phyloP scores from a whole-genome alignment of 306 rosid species.

The Spatholobus suberectus region DNA sequence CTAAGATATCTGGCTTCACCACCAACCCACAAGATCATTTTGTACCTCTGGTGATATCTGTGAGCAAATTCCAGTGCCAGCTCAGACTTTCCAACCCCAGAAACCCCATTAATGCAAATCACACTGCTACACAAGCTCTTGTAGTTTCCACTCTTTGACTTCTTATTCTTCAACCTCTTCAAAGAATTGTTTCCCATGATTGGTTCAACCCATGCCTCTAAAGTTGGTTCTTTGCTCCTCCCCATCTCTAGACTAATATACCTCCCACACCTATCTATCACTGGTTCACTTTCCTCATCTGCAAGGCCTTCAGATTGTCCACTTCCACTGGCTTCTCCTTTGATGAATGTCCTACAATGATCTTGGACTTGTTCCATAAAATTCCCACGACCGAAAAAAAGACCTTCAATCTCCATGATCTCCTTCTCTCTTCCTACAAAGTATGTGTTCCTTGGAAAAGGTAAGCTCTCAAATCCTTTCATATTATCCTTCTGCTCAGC shows the following conservation, averaged over 20 bases:
- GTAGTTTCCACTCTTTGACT: slow-evolving; percentile 65
- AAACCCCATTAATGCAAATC: slow-evolving; percentile 77
- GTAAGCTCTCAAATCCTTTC: slow-evolving; percentile 59
- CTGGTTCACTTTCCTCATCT: slow-evolving; percentile 74
- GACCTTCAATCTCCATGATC: slow-evolving; percentile 71
- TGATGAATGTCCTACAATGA: slow-evolving; percentile 36
- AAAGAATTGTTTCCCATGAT: slow-evolving; percentile 55
- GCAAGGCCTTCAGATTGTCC: slow-evolving; percentile 87
- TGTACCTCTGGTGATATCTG: slow-evolving; percentile 73
- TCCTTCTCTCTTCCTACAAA: slow-evolving; percentile 89
- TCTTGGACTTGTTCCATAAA: slow-evolving; percentile 54
- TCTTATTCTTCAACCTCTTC: slow-evolving; percentile 71
- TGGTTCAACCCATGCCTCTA: slow-evolving; percentile 80
- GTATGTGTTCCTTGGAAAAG: slow-evolving; percentile 65
- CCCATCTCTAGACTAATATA: slow-evolving; percentile 74
- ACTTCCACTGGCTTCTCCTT: slow-evolving; percentile 66
- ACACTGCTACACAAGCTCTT: slow-evolving; percentile 66
- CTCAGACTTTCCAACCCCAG: slow-evolving; percentile 90
- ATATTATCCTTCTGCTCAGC: slow-evolving; percentile 42
- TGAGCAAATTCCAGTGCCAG: slow-evolving; percentile 80
- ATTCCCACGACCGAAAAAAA: slow-evolving; percentile 65
- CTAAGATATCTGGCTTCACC: slow-evolving; percentile 84
- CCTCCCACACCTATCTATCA: slow-evolving; percentile 57
- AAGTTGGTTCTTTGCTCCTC: slow-evolving; percentile 67
- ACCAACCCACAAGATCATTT: slow-evolving; percentile 90